These are phyloP conservation scores for Stylonectria norvegica DNA, from an alignment of 2,329 filamentous ascomycete species.

Conservation along the genomic window DNA sequence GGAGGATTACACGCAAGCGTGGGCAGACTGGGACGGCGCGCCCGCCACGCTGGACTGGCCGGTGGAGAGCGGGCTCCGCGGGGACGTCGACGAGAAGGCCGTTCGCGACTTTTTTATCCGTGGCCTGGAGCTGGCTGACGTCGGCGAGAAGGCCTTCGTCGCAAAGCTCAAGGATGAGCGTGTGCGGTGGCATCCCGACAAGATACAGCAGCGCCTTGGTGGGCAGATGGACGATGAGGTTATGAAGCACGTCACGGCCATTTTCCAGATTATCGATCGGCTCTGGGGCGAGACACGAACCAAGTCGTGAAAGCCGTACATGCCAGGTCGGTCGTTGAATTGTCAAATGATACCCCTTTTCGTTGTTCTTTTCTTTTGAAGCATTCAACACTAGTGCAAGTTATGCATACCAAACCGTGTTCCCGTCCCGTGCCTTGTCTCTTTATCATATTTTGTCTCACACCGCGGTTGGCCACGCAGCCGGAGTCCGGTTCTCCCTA, in stretches of 20 bases:
- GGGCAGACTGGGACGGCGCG: conserved; percentile 54
- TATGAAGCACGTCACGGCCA: conserved; percentile 77
- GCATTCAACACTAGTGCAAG: too few relatives aligned
- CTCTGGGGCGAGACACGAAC: conserved; percentile 66
- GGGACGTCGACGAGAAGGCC: conserved; percentile 54
- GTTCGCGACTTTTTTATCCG: conserved; percentile 67
- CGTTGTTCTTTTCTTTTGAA: too few relatives aligned
- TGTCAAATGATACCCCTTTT: conserved; percentile 13
- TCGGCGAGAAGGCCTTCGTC: conserved; percentile 45
- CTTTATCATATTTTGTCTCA: too few relatives aligned
- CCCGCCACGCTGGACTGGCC: conserved; percentile 65
- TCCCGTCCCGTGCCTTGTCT: too few relatives aligned
- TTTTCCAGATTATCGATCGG: conserved; percentile 86
- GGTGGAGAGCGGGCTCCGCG: conserved; percentile 54
- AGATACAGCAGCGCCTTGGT: conserved; percentile 87
- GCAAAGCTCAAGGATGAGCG: conserved; percentile 73
- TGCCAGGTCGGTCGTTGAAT: conserved; percentile 1
- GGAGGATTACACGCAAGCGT: conserved; percentile 61
- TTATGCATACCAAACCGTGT: too few relatives aligned
- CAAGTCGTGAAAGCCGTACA: conserved; percentile 14
- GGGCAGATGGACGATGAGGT: conserved; percentile 66
- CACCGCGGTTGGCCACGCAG: too few relatives aligned
- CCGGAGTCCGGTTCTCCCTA: too few relatives aligned
- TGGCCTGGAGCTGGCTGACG: conserved; percentile 40
- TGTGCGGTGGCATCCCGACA: conserved; percentile 95